Base-by-base conservation (phyloP, 257 asterid species). In the Knoxia roxburghii region DNA sequence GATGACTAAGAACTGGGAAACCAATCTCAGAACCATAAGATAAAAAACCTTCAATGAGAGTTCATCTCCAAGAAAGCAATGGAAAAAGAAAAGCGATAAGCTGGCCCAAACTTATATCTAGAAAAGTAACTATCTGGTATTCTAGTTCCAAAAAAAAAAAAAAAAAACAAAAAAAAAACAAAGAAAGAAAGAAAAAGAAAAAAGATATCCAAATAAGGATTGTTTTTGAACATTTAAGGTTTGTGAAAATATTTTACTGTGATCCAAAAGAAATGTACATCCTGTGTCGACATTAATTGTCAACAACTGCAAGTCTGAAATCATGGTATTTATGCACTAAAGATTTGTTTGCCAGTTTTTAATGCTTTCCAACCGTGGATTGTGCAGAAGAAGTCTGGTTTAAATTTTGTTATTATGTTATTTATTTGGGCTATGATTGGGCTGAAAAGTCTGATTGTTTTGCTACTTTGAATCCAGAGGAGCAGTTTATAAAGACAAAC, bases 401-500 rank as follows among this genome's bases (percentile, higher is more conserved):
- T 8, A 4, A 21, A 20, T 35, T 35, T n/a, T 21, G 13, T 1
- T 7, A 15, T 6, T 37, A 3, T 64, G 23, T n/a, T 6, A 15
- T 1, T 18, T 64, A 18, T 29, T 10, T 46, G 29, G 26, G n/a
- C 68, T 46, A n/a, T 64, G 15, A 12, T 30, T 29, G 7, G 32
- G 45, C 26, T 29, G 39, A 48, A 65, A 32, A 8, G 13, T 69
- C 61, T 59, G 56, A 29, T 35, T 64, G 40, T 39, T n/a, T 8
- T 64, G 13, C 10, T 65, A 37, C 58, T 61, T 26, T 71, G 43
- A 61, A 30, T 73, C 43, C 88, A 81, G 96, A 74, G 71, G 76
- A 82, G 74, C 98, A 91, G 83, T 59, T 80, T 69, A 86, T 90
- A 73, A 83, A 78, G 73, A 89, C 97, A 61, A 82, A 89, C 83